Base-by-base conservation (phyloP, 2,329 filamentous ascomycete genomes). In the Coniosporium tulheliwenetii region DNA sequence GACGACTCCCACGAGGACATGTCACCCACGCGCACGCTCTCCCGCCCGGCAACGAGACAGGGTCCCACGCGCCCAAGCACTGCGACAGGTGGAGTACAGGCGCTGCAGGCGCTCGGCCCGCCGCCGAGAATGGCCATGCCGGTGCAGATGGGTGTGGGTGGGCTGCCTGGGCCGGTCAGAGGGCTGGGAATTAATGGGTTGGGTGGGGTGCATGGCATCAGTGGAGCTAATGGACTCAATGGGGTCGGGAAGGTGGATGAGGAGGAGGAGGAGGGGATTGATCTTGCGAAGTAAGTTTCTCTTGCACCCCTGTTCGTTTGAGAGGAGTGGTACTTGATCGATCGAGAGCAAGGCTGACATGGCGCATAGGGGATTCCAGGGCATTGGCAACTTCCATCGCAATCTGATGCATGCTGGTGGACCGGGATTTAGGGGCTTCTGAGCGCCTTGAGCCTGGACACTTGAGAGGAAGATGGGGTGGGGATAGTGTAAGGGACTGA, bases 181-280 rank as follows among this genome's bases (percentile, higher is more conserved):
- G 34, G 30, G n/a, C 10, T 37, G 15, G 35, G 30, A 14, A 29
- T 16, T 19, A 30, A 12, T 14, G 38, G 37, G 32, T 10, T 26
- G 26, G 16, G 15, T 39, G 30, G 41, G 29, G 19, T 33, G 26
- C 8, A 35, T 14, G 37, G 36, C 5, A 37, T 35, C 13, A 34
- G 32, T 36, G 30, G 41, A 29, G 19, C 13, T 29, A 36, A n/a
- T 15, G 36, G 36, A 3, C 8, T 12, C 2, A 10, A 15, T 5
- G 16, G 12, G 2, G 9, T n/a, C 32, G 38, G n/a, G 10, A 12
- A 26, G 19, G 37, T 12, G n/a, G 38, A 31, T 36, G 36, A 37
- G 32, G 41, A 42, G 5, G 40, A 39, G 40, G 40, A 41, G 34
- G 41, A 42, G 30, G 41, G 37, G n/a, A 42, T 42, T 34, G 41